Evolutionary conservation across 305 asterid species (phyloP).

Genomic region (Solanum aculeatissimum): DNA sequence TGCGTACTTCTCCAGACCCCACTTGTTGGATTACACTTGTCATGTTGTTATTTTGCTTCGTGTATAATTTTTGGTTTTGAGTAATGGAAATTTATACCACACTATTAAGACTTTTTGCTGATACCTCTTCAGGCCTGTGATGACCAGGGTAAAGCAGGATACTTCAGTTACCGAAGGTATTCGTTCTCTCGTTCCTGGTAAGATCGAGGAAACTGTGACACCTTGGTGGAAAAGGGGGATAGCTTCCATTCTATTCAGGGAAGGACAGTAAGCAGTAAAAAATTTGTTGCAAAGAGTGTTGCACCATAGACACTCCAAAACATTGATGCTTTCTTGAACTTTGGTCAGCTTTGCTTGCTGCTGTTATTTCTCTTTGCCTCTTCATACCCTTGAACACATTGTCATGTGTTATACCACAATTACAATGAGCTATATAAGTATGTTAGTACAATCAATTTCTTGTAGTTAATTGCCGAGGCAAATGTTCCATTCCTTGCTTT

Average conservation of each 20-base stretch:
- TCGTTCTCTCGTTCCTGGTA: constrained; percentile 36
- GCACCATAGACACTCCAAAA: not conserved
- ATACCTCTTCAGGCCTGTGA: constrained; percentile 29
- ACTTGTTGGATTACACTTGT: not conserved
- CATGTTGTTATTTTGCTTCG: not conserved
- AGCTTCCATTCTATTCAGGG: constrained; percentile 42
- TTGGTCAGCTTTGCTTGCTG: not conserved
- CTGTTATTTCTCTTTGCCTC: not conserved
- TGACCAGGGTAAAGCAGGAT: constrained; percentile 29
- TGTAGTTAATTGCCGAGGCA: not conserved
- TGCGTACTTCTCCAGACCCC: too few relatives aligned
- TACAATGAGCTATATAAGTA: not conserved
- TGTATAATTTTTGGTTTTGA: not conserved
- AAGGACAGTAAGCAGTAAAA: constrained; percentile 19
- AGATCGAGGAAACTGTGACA: constrained; percentile 36
- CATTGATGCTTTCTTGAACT: not conserved
- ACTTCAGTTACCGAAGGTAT: constrained; percentile 15
- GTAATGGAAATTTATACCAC: not conserved
- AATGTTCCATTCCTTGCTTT: not conserved
- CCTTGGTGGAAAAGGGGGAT: constrained; percentile 82
- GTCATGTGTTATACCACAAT: not conserved
- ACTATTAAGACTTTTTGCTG: not conserved
- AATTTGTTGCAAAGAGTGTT: not conserved
- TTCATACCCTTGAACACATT: not conserved
- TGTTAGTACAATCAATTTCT: not conserved